These are phyloP conservation scores for Aspergillus terreus DNA, from an alignment of 2,329 filamentous ascomycete genomes.

Conservation along the genomic window DNA sequence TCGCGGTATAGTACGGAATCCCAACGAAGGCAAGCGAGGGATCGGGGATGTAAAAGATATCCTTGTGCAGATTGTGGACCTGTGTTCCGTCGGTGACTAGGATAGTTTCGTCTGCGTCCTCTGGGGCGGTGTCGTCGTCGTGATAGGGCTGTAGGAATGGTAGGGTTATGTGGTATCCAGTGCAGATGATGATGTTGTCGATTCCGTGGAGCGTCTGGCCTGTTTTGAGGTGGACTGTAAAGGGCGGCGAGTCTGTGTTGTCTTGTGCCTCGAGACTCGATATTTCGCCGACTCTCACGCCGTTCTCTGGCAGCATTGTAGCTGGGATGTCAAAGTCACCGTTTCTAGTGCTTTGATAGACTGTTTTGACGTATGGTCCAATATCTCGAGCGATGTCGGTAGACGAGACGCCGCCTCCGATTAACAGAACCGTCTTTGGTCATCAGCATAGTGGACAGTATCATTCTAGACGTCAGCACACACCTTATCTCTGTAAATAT, in stretches of 20 bases:
- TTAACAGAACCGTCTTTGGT: conserved; percentile 50
- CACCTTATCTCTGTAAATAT: conserved; percentile 53
- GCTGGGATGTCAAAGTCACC: conserved; percentile 58
- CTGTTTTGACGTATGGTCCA: conserved; percentile 39
- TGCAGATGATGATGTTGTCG: conserved; percentile 61
- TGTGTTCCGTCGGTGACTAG: conserved; percentile 63
- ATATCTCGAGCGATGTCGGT: conserved; percentile 54
- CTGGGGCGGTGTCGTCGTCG: conserved; percentile 40
- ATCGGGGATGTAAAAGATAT: conserved; percentile 69
- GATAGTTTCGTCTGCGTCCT: conserved; percentile 50
- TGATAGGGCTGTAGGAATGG: conserved; percentile 59
- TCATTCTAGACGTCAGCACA: conserved; percentile 10
- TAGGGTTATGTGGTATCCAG: conserved; percentile 65
- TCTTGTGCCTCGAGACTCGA: conserved; percentile 40
- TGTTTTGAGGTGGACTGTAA: conserved; percentile 51
- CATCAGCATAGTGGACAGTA: not conserved
- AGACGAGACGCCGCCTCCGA: conserved; percentile 55
- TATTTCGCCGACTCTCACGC: conserved; percentile 52
- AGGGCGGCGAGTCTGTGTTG: conserved; percentile 43
- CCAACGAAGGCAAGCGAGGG: conserved; percentile 62
- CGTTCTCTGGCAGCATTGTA: conserved; percentile 52
- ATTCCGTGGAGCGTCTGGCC: conserved; percentile 53
- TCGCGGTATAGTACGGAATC: conserved; percentile 62
- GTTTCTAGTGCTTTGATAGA: conserved; percentile 57
- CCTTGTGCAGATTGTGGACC: conserved; percentile 64